Evolutionary conservation across 805 yeast species (phyloP).

Genomic region (Lachancea nothofagi): DNA sequence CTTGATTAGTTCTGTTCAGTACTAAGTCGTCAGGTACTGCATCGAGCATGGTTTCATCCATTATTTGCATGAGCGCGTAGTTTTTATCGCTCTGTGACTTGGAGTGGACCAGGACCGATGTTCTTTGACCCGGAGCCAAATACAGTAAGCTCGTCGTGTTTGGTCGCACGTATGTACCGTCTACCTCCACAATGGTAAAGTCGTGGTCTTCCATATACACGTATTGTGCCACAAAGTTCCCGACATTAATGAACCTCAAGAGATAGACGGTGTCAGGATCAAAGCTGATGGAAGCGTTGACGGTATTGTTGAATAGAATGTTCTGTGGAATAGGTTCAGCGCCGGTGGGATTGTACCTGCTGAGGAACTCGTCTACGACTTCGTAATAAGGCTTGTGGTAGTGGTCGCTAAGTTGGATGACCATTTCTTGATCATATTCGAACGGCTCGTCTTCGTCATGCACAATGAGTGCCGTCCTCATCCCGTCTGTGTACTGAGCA

Average conservation of each 20-base stretch:
- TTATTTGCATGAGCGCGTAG: constrained; percentile 54
- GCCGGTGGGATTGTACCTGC: constrained; percentile 74
- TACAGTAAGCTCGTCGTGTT: constrained; percentile 50
- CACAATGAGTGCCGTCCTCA: constrained; percentile 61
- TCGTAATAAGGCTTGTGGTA: constrained; percentile 51
- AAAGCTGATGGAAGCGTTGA: constrained; percentile 50
- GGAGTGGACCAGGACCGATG: constrained; percentile 60
- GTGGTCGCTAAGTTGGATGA: constrained; percentile 55
- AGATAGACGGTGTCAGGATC: constrained; percentile 58
- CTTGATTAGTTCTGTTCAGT: constrained; percentile 48
- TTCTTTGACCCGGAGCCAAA: constrained; percentile 77
- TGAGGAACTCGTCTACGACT: constrained; percentile 45
- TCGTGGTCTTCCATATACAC: constrained; percentile 63
- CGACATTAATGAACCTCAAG: constrained; percentile 58
- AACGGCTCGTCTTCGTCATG: constrained; percentile 55
- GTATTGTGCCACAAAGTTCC: constrained; percentile 71
- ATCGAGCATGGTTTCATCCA: constrained; percentile 69
- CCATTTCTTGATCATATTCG: constrained; percentile 56
- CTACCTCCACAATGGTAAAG: constrained; percentile 67
- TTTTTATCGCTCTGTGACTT: constrained; percentile 41
- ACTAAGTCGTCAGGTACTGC: constrained; percentile 53
- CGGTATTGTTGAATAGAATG: constrained; percentile 58
- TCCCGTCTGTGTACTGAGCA: constrained; percentile 72
- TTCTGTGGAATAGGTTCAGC: constrained; percentile 78
- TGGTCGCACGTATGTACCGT: constrained; percentile 64